These are phyloP conservation scores for Diutina ranongensis DNA, from an alignment of 1,139 yeast species.

Conservation along the genomic window DNA sequence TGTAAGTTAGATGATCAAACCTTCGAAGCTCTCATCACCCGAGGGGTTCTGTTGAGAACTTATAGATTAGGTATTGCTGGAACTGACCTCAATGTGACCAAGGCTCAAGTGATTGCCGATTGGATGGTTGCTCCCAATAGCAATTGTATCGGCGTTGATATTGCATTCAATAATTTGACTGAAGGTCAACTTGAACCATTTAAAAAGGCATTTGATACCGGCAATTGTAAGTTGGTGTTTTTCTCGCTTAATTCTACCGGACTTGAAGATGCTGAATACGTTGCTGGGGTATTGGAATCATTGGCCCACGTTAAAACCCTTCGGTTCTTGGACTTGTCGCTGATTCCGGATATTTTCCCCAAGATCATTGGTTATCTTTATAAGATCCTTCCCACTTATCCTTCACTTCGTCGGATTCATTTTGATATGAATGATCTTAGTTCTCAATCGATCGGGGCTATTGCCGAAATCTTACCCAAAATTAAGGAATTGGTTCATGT, in stretches of 20 bases:
- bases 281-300: constrained; percentile 38
- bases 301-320: constrained; percentile 43
- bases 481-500: constrained; percentile 66
- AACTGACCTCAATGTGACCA: constrained; percentile 47
- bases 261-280: constrained; percentile 41
- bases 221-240: constrained; percentile 34
- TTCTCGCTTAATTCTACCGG: constrained; percentile 65
- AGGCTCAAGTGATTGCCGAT: constrained; percentile 35
- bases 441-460: constrained; percentile 49
- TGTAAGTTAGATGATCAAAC: constrained; percentile 47
- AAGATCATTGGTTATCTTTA: constrained; percentile 50
- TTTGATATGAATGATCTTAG: constrained; percentile 63
- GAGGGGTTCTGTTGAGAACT: constrained; percentile 44
- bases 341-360: constrained; percentile 66
- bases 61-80: constrained; percentile 71
- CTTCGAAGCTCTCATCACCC: constrained; percentile 39
- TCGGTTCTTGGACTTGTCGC: constrained; percentile 67
- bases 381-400: constrained; percentile 53
- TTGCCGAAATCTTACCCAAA: constrained; percentile 60
- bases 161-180: constrained; percentile 71
- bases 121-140: constrained; percentile 49
- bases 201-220: constrained; percentile 24
- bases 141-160: constrained; percentile 68
- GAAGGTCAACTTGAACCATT: constrained; percentile 41
- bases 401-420: constrained; percentile 60